Base-by-base conservation (phyloP, 1,139 yeast genomes). In the Torulaspora globosa region DNA sequence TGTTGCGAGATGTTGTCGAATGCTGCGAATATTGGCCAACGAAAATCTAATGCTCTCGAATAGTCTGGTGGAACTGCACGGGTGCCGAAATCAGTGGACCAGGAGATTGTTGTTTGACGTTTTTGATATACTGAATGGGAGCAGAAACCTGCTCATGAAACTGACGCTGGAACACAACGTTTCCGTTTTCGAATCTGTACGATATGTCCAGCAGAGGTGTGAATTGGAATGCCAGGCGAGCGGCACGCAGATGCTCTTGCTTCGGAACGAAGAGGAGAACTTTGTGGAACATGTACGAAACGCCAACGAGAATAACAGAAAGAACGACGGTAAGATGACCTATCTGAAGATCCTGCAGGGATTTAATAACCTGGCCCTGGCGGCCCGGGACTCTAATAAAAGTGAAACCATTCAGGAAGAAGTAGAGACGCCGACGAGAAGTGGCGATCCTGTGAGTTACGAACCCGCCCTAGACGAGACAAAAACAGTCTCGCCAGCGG, bases 11-110 rank as follows among this genome's bases (percentile, higher is more conserved):
- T 57, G 63, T 9, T 59, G 63, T 39, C 48, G 45, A 36, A 37
- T 59, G 36, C 43, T 62, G 40, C 55, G 60, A 35, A 46, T 51
- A 26, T 36, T 62, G 36, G 53, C 60, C 8, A 59, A 58, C 41
- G 60, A 59, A 37, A 55, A 48, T 23, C 30, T 56, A 21, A 50
- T 57, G 18, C 51, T 53, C 28, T 50, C 53, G 7, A 52, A 53
- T 30, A 41, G 41, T 18, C 28, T 50, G n/a, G 44, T 46, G 9
- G 54, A 49, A 8, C 42, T 53, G 12, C 52, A 46, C 28, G 34
- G 41, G 5, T 48, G 48, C n/a, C 44, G 48, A 15, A 45, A 43
- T 26, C 43, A 38, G 23, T 55, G 61, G 61, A 55, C 58, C 7
- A 44, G 47, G 29, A 49, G 53, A 41, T 46, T 58, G 31, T 39